Conservation (phyloP, 2,329 filamentous ascomycete species). For the Rhinocladiella similis region DNA sequence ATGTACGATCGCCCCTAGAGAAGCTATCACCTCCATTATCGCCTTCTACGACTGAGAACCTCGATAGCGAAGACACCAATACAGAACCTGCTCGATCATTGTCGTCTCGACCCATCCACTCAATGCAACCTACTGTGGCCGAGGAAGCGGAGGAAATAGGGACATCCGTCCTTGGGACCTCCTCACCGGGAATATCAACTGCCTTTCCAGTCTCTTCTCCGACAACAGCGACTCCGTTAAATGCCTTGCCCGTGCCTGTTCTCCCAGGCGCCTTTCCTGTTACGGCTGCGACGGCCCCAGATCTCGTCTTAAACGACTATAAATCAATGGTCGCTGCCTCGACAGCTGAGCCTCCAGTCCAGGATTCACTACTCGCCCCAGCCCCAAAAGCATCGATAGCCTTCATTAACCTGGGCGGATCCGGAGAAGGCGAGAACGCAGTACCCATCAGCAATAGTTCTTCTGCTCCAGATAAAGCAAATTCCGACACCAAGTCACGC, state of each 20-base stretch:
- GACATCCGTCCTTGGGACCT: not conserved
- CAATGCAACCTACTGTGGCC: conserved; percentile 25
- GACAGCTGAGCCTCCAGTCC: not conserved
- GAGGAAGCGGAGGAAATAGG: conserved; percentile 20
- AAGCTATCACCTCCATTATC: not conserved
- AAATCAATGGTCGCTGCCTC: not conserved
- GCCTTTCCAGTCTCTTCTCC: not conserved
- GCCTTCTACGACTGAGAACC: not conserved
- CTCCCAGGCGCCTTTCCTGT: not conserved
- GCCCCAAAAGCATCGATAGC: conserved; percentile 14
- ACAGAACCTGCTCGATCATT: not conserved
- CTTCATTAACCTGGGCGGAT: conserved; percentile 25
- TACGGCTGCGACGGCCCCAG: not conserved
- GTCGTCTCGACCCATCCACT: conserved; percentile 3
- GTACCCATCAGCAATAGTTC: conserved; percentile 37
- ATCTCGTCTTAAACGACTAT: conserved; percentile 2
- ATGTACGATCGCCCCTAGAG: too few species aligned
- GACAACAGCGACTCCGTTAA: not conserved
- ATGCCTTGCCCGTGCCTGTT: not conserved
- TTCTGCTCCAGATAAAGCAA: conserved; percentile 6
- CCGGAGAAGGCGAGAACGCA: conserved; percentile 39
- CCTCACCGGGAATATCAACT: not conserved
- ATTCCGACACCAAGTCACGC: not conserved
- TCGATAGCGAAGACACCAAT: too few species aligned
- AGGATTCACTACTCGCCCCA: conserved; percentile 14